Conservation (phyloP, 495 filamentous ascomycete species). For the Penicillium coprophilum region DNA sequence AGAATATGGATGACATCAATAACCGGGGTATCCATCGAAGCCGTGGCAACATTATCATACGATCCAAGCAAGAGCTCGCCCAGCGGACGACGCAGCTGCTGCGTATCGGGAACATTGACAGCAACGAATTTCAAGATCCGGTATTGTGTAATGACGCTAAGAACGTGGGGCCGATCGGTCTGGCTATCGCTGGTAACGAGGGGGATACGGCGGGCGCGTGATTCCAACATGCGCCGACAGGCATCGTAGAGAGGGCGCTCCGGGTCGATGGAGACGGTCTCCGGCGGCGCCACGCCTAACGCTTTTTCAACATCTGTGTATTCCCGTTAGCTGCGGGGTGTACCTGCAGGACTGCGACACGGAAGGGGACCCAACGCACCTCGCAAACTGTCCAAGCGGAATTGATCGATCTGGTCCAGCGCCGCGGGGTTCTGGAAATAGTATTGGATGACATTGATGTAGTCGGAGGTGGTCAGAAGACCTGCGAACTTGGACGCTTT, state of each 20-base stretch:
- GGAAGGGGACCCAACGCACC: slow-evolving; percentile 49
- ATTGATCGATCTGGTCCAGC: slow-evolving; percentile 86
- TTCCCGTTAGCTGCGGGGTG: slow-evolving; percentile 1
- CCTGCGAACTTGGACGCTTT: slow-evolving; percentile 91
- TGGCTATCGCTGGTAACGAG: slow-evolving; percentile 94
- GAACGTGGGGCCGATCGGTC: slow-evolving; percentile 86
- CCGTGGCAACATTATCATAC: slow-evolving; percentile 75
- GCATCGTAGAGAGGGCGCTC: slow-evolving; percentile 89
- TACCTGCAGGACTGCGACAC: not conserved
- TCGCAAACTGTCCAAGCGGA: slow-evolving; percentile 88
- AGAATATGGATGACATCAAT: slow-evolving; percentile 95
- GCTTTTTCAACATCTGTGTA: slow-evolving; percentile 85
- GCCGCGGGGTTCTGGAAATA: slow-evolving; percentile 97
- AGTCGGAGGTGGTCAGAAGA: slow-evolving; percentile 91
- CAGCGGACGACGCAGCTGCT: slow-evolving; percentile 83
- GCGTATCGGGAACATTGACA: slow-evolving; percentile 90
- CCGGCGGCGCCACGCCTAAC: slow-evolving; percentile 84
- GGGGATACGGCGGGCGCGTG: slow-evolving; percentile 88
- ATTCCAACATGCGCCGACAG: slow-evolving; percentile 90
- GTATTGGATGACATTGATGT: slow-evolving; percentile 98
- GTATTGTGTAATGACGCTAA: slow-evolving; percentile 96
- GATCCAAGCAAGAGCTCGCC: slow-evolving; percentile 84
- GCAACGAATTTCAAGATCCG: slow-evolving; percentile 98
- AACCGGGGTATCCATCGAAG: slow-evolving; percentile 88
- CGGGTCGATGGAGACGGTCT: slow-evolving; percentile 94